These are phyloP conservation scores for Lathyrus tuberosus DNA, from an alignment of 306 rosid genomes.

Conservation along the genomic window DNA sequence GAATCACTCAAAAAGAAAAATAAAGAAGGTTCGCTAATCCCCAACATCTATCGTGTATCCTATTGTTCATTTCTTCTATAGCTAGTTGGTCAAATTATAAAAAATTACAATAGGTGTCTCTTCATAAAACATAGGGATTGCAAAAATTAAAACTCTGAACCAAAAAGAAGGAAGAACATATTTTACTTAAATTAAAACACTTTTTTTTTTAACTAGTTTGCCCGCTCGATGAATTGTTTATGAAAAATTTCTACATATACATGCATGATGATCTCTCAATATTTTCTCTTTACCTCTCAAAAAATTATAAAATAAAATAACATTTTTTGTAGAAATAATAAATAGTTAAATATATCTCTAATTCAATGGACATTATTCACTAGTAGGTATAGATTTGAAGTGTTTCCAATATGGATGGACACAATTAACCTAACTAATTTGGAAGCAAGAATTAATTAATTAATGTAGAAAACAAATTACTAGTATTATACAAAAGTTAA, in stretches of 20 bases:
- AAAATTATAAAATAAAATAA: too few species aligned
- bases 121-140: slow-evolving; percentile 44
- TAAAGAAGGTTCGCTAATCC: slow-evolving; percentile 39
- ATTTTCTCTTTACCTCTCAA: background rate
- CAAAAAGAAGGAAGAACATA: background rate
- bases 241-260: background rate
- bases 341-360: background rate
- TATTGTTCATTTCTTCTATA: slow-evolving; percentile 30
- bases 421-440: slow-evolving; percentile 26
- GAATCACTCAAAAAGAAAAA: slow-evolving; percentile 41
- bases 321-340: too few species aligned
- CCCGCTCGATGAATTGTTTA: slow-evolving; percentile 46
- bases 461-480: background rate
- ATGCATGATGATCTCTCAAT: slow-evolving; percentile 21
- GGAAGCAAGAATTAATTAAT: slow-evolving; percentile 14
- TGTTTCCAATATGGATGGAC: slow-evolving; percentile 16
- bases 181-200: slow-evolving; percentile 31
- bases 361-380: slow-evolving; percentile 10
- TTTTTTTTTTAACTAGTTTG: slow-evolving; percentile 44
- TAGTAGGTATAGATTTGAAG: slow-evolving; percentile 20
- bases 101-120: slow-evolving; percentile 44
- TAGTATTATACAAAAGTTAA: too few species aligned
- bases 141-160: slow-evolving; percentile 18
- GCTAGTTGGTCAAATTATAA: slow-evolving; percentile 26
- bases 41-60: slow-evolving; percentile 36